Conservation (phyloP, 257 asterid genomes). For the Solanum clarkiae region DNA sequence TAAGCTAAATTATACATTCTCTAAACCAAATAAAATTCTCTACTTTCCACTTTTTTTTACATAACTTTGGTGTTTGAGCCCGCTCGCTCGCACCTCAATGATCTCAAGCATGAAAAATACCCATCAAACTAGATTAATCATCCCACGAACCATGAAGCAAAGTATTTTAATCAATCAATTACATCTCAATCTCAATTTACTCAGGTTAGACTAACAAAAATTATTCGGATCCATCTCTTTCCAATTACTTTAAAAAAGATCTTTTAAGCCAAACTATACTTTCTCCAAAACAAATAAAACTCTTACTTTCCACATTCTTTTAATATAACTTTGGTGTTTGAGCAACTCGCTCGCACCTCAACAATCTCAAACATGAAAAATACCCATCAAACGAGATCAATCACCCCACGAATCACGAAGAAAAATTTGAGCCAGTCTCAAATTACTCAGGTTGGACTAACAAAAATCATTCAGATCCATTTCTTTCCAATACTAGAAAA, state of each 20-base stretch:
- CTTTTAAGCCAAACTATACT: background rate
- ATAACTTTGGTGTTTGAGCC: background rate
- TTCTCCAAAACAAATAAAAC: background rate
- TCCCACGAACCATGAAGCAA: background rate
- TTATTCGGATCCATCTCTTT: background rate
- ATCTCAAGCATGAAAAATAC: background rate
- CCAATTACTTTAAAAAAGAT: background rate
- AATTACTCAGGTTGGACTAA: background rate
- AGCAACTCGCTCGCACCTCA: background rate
- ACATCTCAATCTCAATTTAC: background rate
- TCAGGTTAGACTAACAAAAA: background rate
- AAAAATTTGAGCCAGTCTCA: background rate
- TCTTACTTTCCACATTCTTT: background rate
- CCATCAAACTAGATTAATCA: background rate
- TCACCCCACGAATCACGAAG: background rate
- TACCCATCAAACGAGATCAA: background rate
- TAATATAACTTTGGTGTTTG: background rate
- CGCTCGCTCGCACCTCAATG: background rate
- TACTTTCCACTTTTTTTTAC: background rate
- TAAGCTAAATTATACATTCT: background rate
- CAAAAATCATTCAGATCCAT: background rate
- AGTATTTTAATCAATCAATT: background rate
- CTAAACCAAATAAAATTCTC: background rate
- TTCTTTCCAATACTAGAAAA: background rate
- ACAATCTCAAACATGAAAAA: background rate